phyloP scores from a whole-genome alignment of 1,139 yeast species.

The Taphrina populina region DNA sequence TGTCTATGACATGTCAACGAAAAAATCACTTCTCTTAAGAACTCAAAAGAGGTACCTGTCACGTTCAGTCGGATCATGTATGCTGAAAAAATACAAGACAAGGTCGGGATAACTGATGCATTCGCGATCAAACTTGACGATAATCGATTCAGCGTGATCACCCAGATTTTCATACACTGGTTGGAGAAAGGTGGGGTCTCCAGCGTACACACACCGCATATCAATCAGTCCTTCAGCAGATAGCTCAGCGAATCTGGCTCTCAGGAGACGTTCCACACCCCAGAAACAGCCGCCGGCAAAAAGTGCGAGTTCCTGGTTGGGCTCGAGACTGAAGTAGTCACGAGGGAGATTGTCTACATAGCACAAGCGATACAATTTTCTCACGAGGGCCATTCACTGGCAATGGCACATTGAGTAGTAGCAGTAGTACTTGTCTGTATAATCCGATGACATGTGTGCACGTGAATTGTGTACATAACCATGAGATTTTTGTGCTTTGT shows the following conservation, averaged over 20 bases:
- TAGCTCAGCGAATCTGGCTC: neutral
- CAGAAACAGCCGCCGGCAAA: conserved; percentile 22
- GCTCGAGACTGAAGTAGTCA: neutral
- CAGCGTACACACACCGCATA: conserved; percentile 2
- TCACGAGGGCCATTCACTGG: conserved; percentile 8
- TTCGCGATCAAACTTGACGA: conserved; percentile 6
- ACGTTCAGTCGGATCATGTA: conserved; percentile 22
- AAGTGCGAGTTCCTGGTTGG: neutral
- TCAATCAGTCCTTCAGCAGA: neutral
- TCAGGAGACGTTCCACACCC: conserved; percentile 4
- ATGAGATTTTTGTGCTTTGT: too few species aligned
- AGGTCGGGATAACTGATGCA: neutral
- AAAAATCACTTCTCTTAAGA: neutral
- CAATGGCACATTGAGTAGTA: too few species aligned
- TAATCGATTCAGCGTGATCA: conserved; percentile 13
- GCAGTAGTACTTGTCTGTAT: too few species aligned
- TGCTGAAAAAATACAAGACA: conserved; percentile 12
- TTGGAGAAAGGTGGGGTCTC: neutral
- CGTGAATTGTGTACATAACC: too few species aligned
- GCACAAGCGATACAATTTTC: neutral
- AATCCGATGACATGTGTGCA: too few species aligned
- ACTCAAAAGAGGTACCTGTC: neutral
- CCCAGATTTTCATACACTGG: conserved; percentile 10
- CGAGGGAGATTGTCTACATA: neutral
- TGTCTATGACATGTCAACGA: neutral